Evolutionary conservation across 2,329 filamentous ascomycete genomes (phyloP).

Genomic region (Cytospora schulzeri): DNA sequence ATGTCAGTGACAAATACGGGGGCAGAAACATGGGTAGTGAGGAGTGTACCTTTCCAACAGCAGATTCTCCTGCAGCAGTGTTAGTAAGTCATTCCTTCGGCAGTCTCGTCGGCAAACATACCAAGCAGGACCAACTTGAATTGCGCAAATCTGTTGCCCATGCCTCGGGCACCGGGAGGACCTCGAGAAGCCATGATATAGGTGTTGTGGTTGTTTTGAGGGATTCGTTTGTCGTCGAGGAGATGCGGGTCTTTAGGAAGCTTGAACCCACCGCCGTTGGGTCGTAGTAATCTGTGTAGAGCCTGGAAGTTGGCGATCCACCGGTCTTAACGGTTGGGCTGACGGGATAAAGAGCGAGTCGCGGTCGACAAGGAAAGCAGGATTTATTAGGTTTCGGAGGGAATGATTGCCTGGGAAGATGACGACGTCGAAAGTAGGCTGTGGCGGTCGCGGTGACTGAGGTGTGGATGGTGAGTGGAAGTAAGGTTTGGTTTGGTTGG

Average conservation of each 20-base stretch:
- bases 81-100: constrained; percentile 40
- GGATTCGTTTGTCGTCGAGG: constrained; percentile 26
- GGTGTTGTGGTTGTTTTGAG: constrained; percentile 27
- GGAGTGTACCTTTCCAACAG: constrained; percentile 87
- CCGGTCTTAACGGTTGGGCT: constrained; percentile 1
- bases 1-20: constrained; percentile 34
- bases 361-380: background rate
- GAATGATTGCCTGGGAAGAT: constrained; percentile 19
- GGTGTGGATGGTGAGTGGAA: constrained; percentile 25
- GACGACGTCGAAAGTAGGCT: constrained; percentile 20
- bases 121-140: constrained; percentile 98
- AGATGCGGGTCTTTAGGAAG: constrained; percentile 25
- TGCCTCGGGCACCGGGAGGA: constrained; percentile 60
- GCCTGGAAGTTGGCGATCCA: constrained; percentile 17
- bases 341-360: constrained; percentile 1
- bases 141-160: constrained; percentile 90
- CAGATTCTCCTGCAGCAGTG: constrained; percentile 78
- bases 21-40: constrained; percentile 20
- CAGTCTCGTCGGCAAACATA: constrained; percentile 49
- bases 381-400: background rate
- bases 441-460: constrained; percentile 18
- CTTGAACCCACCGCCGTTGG: constrained; percentile 12
- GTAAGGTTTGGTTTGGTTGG: constrained; percentile 18
- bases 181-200: constrained; percentile 81
- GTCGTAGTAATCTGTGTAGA: constrained; percentile 13